Conservation (phyloP, 345 rosid genomes). For the Hibiscus trionum region DNA sequence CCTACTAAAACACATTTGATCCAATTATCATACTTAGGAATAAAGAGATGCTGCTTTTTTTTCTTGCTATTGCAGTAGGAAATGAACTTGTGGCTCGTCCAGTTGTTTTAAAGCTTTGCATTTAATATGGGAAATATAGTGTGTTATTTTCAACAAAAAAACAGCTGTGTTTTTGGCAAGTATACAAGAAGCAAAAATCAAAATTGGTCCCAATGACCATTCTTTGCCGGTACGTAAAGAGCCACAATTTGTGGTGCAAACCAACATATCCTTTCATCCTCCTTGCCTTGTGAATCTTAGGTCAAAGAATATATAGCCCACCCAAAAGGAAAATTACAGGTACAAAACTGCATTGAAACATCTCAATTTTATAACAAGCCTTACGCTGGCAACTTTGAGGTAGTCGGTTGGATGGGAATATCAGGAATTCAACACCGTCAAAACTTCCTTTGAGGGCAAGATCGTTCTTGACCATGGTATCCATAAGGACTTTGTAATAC, state of each 20-base stretch:
- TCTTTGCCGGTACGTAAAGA: background rate
- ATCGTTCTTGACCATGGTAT: slow-evolving; percentile 70
- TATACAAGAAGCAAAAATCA: background rate
- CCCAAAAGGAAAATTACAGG: slow-evolving; percentile 6
- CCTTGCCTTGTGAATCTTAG: background rate
- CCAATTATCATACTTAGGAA: background rate
- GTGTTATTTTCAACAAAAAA: background rate
- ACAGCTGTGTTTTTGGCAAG: background rate
- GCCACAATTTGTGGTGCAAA: background rate
- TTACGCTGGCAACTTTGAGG: slow-evolving; percentile 84
- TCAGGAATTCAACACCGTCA: slow-evolving; percentile 66
- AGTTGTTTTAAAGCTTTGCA: background rate
- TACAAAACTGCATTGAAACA: background rate
- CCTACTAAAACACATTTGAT: background rate
- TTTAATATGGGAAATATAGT: background rate
- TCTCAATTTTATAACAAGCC: slow-evolving; percentile 19
- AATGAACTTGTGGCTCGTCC: background rate
- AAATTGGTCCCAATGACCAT: background rate
- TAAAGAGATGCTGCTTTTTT: background rate
- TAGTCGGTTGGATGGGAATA: slow-evolving; percentile 84
- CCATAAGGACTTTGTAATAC: slow-evolving; percentile 67
- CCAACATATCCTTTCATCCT: background rate
- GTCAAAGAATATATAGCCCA: background rate
- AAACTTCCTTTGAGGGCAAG: slow-evolving; percentile 74
- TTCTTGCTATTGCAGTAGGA: background rate